Evolutionary conservation across 2,329 filamentous ascomycete species (phyloP).

Genomic region (Venturia oleaginea): DNA sequence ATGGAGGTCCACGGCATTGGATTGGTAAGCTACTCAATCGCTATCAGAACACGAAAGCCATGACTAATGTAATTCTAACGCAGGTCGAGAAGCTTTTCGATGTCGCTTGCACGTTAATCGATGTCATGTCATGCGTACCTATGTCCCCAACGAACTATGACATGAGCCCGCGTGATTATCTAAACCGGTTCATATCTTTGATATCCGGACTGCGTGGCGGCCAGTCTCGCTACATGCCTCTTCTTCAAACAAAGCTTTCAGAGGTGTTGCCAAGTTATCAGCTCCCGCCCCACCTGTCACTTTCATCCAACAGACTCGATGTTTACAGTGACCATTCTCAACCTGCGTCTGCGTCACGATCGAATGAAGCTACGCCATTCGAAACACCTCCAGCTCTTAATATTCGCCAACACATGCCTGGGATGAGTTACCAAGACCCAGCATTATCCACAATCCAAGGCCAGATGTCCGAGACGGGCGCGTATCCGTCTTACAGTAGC

Average conservation of each 20-base stretch:
- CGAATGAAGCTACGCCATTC: conserved; percentile 5
- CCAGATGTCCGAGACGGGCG: conserved; percentile 2
- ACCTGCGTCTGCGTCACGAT: background rate
- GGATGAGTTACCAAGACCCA: conserved; percentile 8
- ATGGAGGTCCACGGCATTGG: conserved; percentile 69
- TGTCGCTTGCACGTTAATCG: conserved; percentile 61
- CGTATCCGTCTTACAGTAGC: conserved; percentile 9
- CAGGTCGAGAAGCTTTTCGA: conserved; percentile 75
- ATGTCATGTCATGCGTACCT: conserved; percentile 57
- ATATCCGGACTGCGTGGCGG: conserved; percentile 65
- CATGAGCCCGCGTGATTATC: conserved; percentile 61
- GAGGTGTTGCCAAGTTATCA: conserved; percentile 12
- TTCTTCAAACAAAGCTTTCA: conserved; percentile 57
- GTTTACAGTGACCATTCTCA: conserved; percentile 6
- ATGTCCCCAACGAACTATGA: conserved; percentile 50
- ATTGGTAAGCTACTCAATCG: conserved; percentile 46
- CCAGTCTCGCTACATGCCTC: conserved; percentile 65
- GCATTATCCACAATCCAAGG: background rate
- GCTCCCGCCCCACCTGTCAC: conserved; percentile 5
- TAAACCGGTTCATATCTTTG: conserved; percentile 57
- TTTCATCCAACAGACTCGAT: conserved; percentile 9
- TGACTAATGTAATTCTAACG: background rate
- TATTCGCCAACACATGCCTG: conserved; percentile 4
- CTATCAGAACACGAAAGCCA: background rate
- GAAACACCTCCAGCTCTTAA: background rate